Conservation (phyloP, 331 rosid species). For the Quercus tomentella region DNA sequence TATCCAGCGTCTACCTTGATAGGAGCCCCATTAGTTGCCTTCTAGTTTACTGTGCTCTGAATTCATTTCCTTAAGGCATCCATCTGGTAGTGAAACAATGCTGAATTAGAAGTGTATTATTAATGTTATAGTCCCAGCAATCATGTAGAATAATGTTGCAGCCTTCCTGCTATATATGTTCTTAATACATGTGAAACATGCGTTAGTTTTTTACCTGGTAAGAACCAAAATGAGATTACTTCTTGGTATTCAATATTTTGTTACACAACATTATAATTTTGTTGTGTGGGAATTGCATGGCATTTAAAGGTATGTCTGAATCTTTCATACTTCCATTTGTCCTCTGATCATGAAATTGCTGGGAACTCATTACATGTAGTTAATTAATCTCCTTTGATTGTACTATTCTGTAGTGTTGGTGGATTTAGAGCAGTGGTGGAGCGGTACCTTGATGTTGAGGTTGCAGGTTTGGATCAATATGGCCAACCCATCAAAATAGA, state of each 20-base stretch:
- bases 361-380: background rate
- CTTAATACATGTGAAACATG: no score
- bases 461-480: conserved; percentile 67
- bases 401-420: conserved; percentile 57
- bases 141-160: no score
- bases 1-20: background rate
- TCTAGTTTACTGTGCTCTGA: background rate
- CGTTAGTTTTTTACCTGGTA: background rate
- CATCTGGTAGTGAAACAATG: background rate
- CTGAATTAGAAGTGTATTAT: background rate
- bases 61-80: background rate
- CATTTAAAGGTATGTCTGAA: background rate
- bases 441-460: conserved; percentile 81
- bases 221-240: background rate
- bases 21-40: background rate
- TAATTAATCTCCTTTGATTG: conserved; percentile 13
- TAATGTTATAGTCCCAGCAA: background rate
- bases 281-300: background rate
- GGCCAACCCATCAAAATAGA: conserved; percentile 58
- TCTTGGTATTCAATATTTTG: background rate
- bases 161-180: no score
- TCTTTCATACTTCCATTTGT: background rate
- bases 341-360: background rate
- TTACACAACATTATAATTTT: background rate
- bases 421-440: conserved; percentile 86